Evolutionary conservation across 495 filamentous ascomycete species (phyloP).

Genomic region (Talaromyces ruber): DNA sequence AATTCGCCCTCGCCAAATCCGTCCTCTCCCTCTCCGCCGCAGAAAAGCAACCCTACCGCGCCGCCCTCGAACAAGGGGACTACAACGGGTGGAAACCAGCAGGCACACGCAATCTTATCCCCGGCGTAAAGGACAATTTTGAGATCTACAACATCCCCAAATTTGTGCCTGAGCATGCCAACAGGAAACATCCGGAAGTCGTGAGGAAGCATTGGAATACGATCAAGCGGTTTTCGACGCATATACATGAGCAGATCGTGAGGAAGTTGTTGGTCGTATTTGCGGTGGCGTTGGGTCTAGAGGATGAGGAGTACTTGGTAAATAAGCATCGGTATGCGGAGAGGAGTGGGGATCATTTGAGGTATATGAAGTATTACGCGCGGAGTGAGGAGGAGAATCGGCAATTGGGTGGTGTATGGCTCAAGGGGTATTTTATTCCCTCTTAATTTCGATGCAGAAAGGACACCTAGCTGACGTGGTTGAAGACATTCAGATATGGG

Average conservation of each 20-base stretch:
- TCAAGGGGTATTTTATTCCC: conserved; percentile 16
- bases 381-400: conserved; percentile 36
- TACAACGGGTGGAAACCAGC: conserved; percentile 25
- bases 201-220: conserved; percentile 13
- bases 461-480: background rate
- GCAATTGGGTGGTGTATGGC: conserved; percentile 29
- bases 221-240: conserved; percentile 37
- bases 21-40: conserved; percentile 46
- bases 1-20: conserved; percentile 46
- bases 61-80: conserved; percentile 35
- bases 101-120: conserved; percentile 6
- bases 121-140: conserved; percentile 36
- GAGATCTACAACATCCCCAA: conserved; percentile 42
- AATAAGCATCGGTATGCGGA: conserved; percentile 41
- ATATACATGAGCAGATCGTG: conserved; percentile 40
- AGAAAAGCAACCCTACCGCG: conserved; percentile 44
- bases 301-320: conserved; percentile 37
- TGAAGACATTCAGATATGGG: conserved; percentile 43
- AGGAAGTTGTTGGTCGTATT: conserved; percentile 37
- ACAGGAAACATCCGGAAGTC: conserved; percentile 21
- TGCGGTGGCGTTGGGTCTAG: conserved; percentile 43
- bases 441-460: background rate
- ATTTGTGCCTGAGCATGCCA: conserved; percentile 31
- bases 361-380: conserved; percentile 47
- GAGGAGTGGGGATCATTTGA: conserved; percentile 35